Evolutionary conservation across 352 stramenopile genomes (phyloP).

Genomic region (Aphanomyces astaci): DNA sequence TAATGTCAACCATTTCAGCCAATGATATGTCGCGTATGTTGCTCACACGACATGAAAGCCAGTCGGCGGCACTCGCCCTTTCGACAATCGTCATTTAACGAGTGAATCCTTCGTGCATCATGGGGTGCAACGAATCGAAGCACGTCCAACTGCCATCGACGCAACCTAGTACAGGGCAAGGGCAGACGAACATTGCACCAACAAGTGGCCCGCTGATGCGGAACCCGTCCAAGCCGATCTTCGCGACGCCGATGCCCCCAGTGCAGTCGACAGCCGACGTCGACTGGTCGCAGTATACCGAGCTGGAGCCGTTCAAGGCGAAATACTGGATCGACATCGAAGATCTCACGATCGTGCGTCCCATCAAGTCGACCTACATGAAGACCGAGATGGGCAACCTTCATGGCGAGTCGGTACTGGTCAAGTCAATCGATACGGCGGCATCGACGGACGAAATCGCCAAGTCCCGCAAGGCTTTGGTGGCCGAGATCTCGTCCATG

Average conservation of each 20-base stretch:
- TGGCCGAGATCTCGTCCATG: conserved; percentile 44
- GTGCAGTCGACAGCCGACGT: background rate
- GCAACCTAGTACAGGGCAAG: too few species aligned
- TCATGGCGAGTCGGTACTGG: background rate
- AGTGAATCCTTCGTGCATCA: too few species aligned
- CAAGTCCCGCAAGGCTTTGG: conserved; percentile 28
- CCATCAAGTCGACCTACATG: conserved; percentile 12
- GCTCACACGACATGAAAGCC: background rate
- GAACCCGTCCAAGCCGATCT: too few species aligned
- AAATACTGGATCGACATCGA: conserved; percentile 6
- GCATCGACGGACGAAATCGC: background rate
- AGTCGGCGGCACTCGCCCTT: background rate
- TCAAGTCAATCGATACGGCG: background rate
- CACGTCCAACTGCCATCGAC: background rate
- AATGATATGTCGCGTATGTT: background rate
- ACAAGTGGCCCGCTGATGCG: too few species aligned
- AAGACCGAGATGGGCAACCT: conserved; percentile 15
- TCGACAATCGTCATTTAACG: background rate
- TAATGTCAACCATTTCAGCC: background rate
- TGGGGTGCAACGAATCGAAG: background rate
- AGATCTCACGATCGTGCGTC: conserved; percentile 7
- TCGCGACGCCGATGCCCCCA: too few species aligned
- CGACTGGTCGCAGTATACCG: conserved; percentile 1
- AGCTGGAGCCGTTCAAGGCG: background rate
- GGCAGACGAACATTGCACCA: too few species aligned